These are phyloP conservation scores for Chlamydomonas sp. DNA, from an alignment of 139 green algal genomes.

Conservation along the genomic window DNA sequence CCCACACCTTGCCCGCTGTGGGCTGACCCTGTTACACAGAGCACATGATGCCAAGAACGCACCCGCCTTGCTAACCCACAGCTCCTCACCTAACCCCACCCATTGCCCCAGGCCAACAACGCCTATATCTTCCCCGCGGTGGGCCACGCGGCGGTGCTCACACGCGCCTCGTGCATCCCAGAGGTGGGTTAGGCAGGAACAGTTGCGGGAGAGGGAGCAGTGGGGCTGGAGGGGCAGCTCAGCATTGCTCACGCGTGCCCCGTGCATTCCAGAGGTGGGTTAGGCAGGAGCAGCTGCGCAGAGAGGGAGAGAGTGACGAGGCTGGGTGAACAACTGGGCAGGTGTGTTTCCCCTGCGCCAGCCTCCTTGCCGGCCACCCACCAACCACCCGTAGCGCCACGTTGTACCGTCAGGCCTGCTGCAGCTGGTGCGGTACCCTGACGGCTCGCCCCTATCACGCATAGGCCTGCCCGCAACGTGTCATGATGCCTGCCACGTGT, in stretches of 20 bases:
- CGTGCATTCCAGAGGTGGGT: conserved; percentile 59
- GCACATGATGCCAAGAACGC: background rate
- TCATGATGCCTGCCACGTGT: too few relatives aligned
- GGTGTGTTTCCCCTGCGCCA: too few relatives aligned
- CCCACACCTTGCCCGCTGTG: too few relatives aligned
- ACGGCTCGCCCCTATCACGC: too few relatives aligned
- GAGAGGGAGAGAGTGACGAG: background rate
- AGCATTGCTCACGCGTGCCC: conserved; percentile 43
- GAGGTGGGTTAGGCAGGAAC: conserved; percentile 30
- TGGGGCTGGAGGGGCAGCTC: background rate
- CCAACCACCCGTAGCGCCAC: too few relatives aligned
- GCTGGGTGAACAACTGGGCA: background rate
- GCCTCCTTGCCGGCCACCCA: too few relatives aligned
- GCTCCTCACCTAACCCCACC: background rate
- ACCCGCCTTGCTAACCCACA: conserved; percentile 1
- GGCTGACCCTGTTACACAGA: too few relatives aligned
- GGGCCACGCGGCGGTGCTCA: conserved; percentile 67
- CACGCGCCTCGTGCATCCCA: conserved; percentile 51
- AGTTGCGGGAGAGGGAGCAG: background rate
- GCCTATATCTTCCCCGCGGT: conserved; percentile 82
- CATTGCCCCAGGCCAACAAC: conserved; percentile 75
- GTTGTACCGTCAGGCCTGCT: too few relatives aligned
- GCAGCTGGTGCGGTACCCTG: too few relatives aligned
- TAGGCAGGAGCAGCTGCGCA: too few relatives aligned
- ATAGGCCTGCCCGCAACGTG: too few relatives aligned